Conservation (phyloP, 345 rosid genomes). For the Brassica carinata region DNA sequence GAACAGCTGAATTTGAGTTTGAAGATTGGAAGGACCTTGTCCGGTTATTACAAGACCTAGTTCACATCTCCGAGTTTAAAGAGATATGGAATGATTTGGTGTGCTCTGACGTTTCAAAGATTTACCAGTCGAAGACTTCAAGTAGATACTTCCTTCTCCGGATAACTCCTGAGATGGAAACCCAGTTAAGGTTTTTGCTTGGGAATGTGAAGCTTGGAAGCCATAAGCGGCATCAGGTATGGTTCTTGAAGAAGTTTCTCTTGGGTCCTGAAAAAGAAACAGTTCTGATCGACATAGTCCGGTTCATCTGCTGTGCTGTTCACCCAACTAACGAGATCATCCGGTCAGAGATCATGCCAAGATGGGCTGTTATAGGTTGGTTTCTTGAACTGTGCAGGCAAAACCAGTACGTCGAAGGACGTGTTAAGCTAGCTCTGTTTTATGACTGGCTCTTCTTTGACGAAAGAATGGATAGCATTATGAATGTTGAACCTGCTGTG, state of each 20-base stretch:
- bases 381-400: constrained; percentile 55
- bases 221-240: constrained; percentile 69
- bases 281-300: constrained; percentile 59
- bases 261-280: constrained; percentile 59
- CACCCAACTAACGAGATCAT: constrained; percentile 67
- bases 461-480: constrained; percentile 61
- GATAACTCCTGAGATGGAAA: constrained; percentile 70
- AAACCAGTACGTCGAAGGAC: constrained; percentile 53
- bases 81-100: constrained; percentile 69
- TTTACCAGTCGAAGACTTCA: constrained; percentile 62
- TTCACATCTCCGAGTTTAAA: constrained; percentile 67
- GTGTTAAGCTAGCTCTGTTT: constrained; percentile 70
- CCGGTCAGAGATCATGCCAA: constrained; percentile 65
- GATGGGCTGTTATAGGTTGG: constrained; percentile 93
- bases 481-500: constrained; percentile 94
- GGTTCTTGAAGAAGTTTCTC: constrained; percentile 76
- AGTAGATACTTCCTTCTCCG: constrained; percentile 67
- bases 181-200: constrained; percentile 71
- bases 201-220: constrained; percentile 70
- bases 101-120: constrained; percentile 44
- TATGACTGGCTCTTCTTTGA: constrained; percentile 90
- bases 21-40: constrained; percentile 78
- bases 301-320: constrained; percentile 78
- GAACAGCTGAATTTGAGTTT: constrained; percentile 60
- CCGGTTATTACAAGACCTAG: constrained; percentile 70